Conservation (phyloP, 2,329 filamentous ascomycete species). For the Aureobasidium pullulans region DNA sequence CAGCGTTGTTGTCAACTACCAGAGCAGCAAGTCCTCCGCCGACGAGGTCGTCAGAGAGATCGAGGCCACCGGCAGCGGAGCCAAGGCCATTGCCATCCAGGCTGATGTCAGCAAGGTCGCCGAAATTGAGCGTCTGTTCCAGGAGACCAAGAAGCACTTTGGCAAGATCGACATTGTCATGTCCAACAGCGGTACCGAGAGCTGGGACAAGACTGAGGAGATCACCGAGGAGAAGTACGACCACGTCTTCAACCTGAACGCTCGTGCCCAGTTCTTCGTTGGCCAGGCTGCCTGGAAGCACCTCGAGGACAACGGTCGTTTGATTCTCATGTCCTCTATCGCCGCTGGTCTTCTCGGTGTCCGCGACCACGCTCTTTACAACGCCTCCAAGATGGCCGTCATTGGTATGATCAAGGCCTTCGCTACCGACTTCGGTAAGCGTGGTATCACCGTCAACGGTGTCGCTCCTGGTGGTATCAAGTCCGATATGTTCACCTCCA, state of each 20-base stretch:
- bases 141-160: constrained; percentile 35
- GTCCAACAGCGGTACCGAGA: constrained; percentile 54
- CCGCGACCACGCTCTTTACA: constrained; percentile 65
- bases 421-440: constrained; percentile 61
- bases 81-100: constrained; percentile 51
- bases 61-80: constrained; percentile 39
- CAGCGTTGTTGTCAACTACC: constrained; percentile 59
- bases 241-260: constrained; percentile 62
- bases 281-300: constrained; percentile 67
- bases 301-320: constrained; percentile 60
- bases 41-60: constrained; percentile 43
- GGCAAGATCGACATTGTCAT: constrained; percentile 44
- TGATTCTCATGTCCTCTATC: constrained; percentile 69
- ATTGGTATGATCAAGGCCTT: constrained; percentile 67
- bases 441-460: constrained; percentile 64
- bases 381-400: constrained; percentile 64
- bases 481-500: constrained; percentile 60
- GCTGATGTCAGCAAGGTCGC: constrained; percentile 47
- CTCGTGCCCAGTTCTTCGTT: constrained; percentile 68
- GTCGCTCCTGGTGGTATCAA: constrained; percentile 67
- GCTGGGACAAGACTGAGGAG: constrained; percentile 61
- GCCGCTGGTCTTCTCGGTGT: constrained; percentile 60
- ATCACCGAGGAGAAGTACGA: constrained; percentile 65
- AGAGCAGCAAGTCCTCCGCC: constrained; percentile 44
- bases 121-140: constrained; percentile 53